Conservation (phyloP, 306 rosid genomes). For the Vachellia pachyceras region DNA sequence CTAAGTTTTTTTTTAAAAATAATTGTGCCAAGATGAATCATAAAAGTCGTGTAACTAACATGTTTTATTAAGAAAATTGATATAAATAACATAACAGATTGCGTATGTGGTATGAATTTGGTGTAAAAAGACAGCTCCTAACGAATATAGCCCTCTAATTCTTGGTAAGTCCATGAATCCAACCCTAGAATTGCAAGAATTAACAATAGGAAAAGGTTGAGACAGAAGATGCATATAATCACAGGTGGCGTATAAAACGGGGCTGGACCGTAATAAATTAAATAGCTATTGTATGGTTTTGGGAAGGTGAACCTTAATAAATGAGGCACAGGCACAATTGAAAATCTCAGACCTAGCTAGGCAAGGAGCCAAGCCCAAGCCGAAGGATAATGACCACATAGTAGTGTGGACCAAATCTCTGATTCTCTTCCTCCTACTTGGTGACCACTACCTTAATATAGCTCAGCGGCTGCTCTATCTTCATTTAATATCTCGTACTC, state of each 20-base stretch:
- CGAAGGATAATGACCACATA: neutral
- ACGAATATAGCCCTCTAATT: neutral
- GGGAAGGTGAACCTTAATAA: neutral
- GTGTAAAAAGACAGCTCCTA: neutral
- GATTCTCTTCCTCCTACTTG: neutral
- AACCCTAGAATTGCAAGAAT: neutral
- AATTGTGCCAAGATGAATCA: no score
- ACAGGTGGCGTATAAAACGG: neutral
- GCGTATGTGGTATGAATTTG: no score
- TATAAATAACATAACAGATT: no score
- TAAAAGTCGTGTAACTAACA: no score
- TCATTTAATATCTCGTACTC: neutral
- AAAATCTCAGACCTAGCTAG: neutral
- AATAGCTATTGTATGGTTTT: neutral
- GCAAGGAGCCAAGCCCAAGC: neutral
- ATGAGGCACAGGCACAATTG: neutral
- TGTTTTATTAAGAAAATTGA: no score
- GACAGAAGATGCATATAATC: neutral
- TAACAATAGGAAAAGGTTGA: neutral
- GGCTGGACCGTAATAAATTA: neutral
- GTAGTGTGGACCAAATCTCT: constrained; percentile 4
- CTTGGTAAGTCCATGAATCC: neutral
- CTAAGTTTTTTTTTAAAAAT: no score
- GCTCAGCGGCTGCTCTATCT: neutral
- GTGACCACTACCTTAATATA: neutral